Base-by-base conservation (phyloP, 441 rosid genomes). In the Adansonia gregorii region DNA sequence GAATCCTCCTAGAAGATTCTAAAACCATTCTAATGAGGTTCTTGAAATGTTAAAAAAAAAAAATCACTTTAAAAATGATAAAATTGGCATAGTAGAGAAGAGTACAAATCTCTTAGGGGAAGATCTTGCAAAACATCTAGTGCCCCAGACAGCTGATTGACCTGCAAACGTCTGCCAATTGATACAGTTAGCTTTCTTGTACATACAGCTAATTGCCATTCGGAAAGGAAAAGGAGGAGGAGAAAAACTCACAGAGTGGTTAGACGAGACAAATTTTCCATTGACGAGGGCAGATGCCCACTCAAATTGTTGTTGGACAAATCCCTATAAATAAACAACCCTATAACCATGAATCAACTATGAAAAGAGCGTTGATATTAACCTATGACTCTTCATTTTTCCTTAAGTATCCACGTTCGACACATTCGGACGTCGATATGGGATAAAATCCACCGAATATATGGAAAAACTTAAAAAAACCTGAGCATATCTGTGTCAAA, bases 51-150 rank as follows among this genome's bases (percentile, higher is more conserved):
- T 31, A 74, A 77, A 20, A 22, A 45, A 78, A 51, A 4, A 14
- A 43, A 46, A 59, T 81, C 60, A 68, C 43, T 20, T 8, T n/a
- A 58, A 43, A 71, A 82, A 76, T 0, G 39, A 14, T 55, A 64
- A 45, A 76, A 70, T 72, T 66, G 49, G 35, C 10, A 69, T 17
- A 78, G 78, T 76, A 78, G 76, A 80, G 84, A 81, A 82, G 66
- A 72, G 75, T 94, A 95, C 99, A 95, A 80, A 87, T 95, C 92
- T 84, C 64, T 86, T 83, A 95, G 84, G 63, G 92, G 90, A 84
- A 93, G 96, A 84, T 87, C 91, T 86, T 92, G 90, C 74, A 93
- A 88, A 80, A 93, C 92, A 85, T 90, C 91, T 64, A 95, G 87
- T 41, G 94, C 82, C 71, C 99, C 99, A 5, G 98, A 92, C 65